A percentile compares a stretch with the other conserved stretches of the same genome.
phyloP scores from a whole-genome alignment of 2,329 filamentous ascomycete species.

The Pseudogymnoascus sp. region DNA sequence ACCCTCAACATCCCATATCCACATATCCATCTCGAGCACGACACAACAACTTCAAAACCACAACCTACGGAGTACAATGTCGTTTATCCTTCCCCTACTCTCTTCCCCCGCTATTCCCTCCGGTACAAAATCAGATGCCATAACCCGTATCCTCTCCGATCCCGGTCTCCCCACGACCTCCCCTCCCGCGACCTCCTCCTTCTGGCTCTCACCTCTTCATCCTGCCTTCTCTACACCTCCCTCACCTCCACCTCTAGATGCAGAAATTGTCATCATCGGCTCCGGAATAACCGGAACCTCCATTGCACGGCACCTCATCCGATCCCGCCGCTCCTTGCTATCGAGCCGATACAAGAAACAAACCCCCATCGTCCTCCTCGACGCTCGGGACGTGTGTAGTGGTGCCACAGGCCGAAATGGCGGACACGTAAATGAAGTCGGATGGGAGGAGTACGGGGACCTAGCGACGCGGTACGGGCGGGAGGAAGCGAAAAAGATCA shows the following conservation, averaged over 20 bases:
- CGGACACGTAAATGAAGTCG: constrained; percentile 40
- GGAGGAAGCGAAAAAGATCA: constrained; percentile 33
- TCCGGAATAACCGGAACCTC: constrained; percentile 45
- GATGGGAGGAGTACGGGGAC: constrained; percentile 34
- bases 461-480: constrained; percentile 27
- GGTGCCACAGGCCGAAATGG: constrained; percentile 48
- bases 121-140: background rate
- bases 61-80: background rate
- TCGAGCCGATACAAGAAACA: background rate
- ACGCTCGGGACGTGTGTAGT: constrained; percentile 40
- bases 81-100: background rate
- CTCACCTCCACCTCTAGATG: constrained; percentile 30
- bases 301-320: constrained; percentile 25
- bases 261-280: constrained; percentile 45
- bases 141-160: constrained; percentile 22
- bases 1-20: background rate
- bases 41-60: background rate
- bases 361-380: constrained; percentile 37
- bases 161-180: constrained; percentile 37
- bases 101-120: background rate
- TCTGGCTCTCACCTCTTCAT: constrained; percentile 38
- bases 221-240: constrained; percentile 31
- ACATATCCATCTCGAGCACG: background rate
- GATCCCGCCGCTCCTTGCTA: background rate
- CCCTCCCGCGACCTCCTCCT: constrained; percentile 29